These are phyloP conservation scores for Saururus chinensis DNA, from an alignment of 164 flowering plant genomes.

Conservation along the genomic window DNA sequence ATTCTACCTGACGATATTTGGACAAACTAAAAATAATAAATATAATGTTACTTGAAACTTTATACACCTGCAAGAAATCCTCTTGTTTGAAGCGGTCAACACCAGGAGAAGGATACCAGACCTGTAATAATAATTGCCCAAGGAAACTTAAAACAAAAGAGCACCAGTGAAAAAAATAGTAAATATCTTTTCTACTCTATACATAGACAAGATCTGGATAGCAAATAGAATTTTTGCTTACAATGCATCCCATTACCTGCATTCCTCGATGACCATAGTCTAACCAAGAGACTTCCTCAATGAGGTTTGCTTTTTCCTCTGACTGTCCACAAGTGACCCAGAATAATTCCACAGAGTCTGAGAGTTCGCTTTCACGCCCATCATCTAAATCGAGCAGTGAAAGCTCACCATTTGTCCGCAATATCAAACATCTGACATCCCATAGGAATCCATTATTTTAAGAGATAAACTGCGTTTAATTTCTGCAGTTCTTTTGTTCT, in stretches of 20 bases:
- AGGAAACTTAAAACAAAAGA: slow-evolving; percentile 41
- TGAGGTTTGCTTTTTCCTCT: slow-evolving; percentile 73
- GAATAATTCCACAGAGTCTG: slow-evolving; percentile 87
- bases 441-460: neutral
- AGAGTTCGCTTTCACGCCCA: slow-evolving; percentile 85
- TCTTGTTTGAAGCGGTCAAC: slow-evolving; percentile 85
- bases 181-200: neutral
- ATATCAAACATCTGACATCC: slow-evolving; percentile 68
- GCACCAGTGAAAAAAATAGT: slow-evolving; percentile 1
- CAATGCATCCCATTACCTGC: slow-evolving; percentile 58
- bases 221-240: neutral
- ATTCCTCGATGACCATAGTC: slow-evolving; percentile 95
- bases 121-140: slow-evolving; percentile 61
- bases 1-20: neutral
- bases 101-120: slow-evolving; percentile 98
- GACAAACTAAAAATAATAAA: neutral
- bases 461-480: neutral
- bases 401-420: slow-evolving; percentile 87
- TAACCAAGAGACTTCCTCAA: slow-evolving; percentile 96
- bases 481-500: neutral
- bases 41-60: no score
- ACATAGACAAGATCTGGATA: neutral
- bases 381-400: slow-evolving; percentile 94
- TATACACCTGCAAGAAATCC: slow-evolving; percentile 87
- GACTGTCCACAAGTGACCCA: slow-evolving; percentile 97